Base-by-base conservation (phyloP, 2,329 filamentous ascomycete species). In the Gnomoniopsis smithogilvyi region DNA sequence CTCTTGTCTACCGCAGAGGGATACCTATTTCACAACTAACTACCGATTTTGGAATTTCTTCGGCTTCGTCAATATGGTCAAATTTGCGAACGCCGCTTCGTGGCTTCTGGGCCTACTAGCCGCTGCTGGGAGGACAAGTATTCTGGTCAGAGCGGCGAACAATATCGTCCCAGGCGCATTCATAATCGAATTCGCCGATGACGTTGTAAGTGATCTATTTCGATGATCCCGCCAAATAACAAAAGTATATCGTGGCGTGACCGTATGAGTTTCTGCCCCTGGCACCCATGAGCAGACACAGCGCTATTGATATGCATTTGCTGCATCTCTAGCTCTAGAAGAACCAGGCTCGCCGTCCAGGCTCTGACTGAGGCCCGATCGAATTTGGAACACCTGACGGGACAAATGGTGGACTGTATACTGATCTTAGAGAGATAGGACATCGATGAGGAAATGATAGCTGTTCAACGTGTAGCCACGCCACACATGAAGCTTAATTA, bases 101-200 rank as follows among this genome's bases (percentile, higher is more conserved):
- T 48, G 46, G 46, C 21, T 48, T 3, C 26, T 54, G 30, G 48
- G 52, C 52, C 38, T 60, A n/a, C 33, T 60, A 36, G 30, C 47
- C 33, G 53, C 41, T 34, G 34, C 46, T 41, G 38, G 11, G 21
- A 14, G 14, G 21, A 26, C 46, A 2, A 11, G 46, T 26, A 3
- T 43, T 11, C 52, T 59, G 10, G 57, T 51, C 26, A 66, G 45
- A 41, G 64, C n/a, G 15, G 43, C 43, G 15, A 47, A 62, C 36
- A 65, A 54, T 59, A 64, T 74, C 45, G 65, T 83, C 14, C 72
- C 76, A 0, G 79, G 80, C 21, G 77, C 76, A 24, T 84, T 78
- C 68, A 79, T 84, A 62, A 74, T 84, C 59, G 80, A 84, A 63
- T 79, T 83, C 54, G 76, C 82, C 49, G 76, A 80, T 21, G 72